Conservation (phyloP, 2,329 filamentous ascomycete species). For the Paramyrothecium roridum region DNA sequence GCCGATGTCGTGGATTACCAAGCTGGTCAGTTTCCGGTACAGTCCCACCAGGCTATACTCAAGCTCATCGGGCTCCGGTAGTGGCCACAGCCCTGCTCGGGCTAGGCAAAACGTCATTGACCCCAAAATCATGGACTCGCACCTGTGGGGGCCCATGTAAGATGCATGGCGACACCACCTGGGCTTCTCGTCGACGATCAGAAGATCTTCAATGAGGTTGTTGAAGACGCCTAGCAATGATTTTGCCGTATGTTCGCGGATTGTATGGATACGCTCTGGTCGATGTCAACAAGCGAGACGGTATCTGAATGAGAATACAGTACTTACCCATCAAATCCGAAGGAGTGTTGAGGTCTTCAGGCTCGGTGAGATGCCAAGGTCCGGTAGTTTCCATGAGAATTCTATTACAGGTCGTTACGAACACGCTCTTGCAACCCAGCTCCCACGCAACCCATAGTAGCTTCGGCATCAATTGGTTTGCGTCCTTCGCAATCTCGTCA, state of each 20-base stretch:
- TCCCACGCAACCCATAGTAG: slow-evolving; percentile 27
- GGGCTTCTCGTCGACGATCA: slow-evolving; percentile 23
- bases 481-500: slow-evolving; percentile 9
- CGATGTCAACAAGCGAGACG: neutral
- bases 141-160: slow-evolving; percentile 29
- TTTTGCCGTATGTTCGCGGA: slow-evolving; percentile 8
- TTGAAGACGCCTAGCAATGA: slow-evolving; percentile 17
- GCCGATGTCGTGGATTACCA: slow-evolving; percentile 24
- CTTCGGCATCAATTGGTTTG: slow-evolving; percentile 14
- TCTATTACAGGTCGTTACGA: slow-evolving; percentile 14
- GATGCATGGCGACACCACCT: slow-evolving; percentile 28
- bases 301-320: neutral
- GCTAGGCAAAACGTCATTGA: slow-evolving; percentile 30
- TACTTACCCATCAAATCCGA: neutral
- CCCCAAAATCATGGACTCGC: slow-evolving; percentile 33
- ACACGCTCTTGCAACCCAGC: slow-evolving; percentile 18
- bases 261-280: slow-evolving; percentile 13
- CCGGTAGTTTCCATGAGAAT: slow-evolving; percentile 16
- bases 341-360: slow-evolving; percentile 3
- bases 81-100: slow-evolving; percentile 26
- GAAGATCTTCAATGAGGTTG: slow-evolving; percentile 18
- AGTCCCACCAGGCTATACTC: slow-evolving; percentile 18
- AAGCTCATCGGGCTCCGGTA: slow-evolving; percentile 18
- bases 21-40: slow-evolving; percentile 16
- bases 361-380: slow-evolving; percentile 8